Evolutionary conservation across 257 asterid genomes (phyloP), one percentile per base, ranked within the genome.

Genomic region (Ballota nigra): DNA sequence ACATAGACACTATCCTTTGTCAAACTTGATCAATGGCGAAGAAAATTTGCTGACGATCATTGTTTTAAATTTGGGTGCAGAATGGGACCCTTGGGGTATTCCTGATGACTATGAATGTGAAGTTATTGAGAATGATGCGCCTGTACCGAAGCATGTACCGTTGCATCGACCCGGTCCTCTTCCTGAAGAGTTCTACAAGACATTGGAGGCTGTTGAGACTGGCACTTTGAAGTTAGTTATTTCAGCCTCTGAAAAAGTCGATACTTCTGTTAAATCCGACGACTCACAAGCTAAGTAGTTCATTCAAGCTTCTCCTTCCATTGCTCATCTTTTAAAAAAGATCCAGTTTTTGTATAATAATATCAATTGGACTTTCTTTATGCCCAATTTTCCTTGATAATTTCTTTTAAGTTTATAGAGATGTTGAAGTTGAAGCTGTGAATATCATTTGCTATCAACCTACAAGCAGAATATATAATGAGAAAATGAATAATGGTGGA

Each of bases 141-240:
- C 97, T 28, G 97, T 92, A 13, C 99, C 98, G 5, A 87, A 92
- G 75, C 98, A 95, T 69, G 29, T 95, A 33, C 99, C 99, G 29
- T 77, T 92, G 82, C 99, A 95, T 76, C 98, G 96, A 80, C 98
- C 99, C 8, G 97, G 97, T 47, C 99, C 99, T 41, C 98, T 95
- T 49, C 98, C 99, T 0, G 94, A 83, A 73, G 99, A 95, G 73
- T 95, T 95, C 73, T 92, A 88, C 51, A 84, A 82, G 86, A 89
- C 99, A 4, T 38, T 92, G 75, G 84, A 85, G 71, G 86, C 84
- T 71, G 81, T 95, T 66, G 57, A 78, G 34, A 67, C 96, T 38
- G 87, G 83, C 75, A 83, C 94, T 15, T 68, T 86, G 73, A 83
- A 87, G 77, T 83, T 81, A 77, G 82, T 81, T 20, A 67, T 82